A percentile compares a stretch with the other conserved stretches of the same genome.
phyloP scores from a whole-genome alignment of 2,329 filamentous ascomycete species.

The Aureobasidium sp. region DNA sequence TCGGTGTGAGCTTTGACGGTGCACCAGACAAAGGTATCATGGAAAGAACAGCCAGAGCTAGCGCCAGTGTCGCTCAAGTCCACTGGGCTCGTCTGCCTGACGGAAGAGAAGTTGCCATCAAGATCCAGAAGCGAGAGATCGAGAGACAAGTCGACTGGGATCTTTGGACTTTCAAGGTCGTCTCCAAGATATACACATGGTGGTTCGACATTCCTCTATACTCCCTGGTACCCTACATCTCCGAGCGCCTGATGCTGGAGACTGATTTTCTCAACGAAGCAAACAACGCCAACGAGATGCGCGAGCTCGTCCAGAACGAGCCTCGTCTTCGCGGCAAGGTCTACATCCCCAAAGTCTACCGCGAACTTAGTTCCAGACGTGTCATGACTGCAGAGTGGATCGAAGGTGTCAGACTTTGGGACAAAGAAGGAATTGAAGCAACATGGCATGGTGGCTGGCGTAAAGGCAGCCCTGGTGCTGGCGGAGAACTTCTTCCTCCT shows the following conservation, averaged over 20 bases:
- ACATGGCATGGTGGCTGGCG: slow-evolving; percentile 72
- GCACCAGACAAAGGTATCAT: slow-evolving; percentile 52
- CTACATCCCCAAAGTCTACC: slow-evolving; percentile 79
- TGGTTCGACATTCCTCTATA: slow-evolving; percentile 94
- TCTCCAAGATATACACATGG: slow-evolving; percentile 72
- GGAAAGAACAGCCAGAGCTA: slow-evolving; percentile 64
- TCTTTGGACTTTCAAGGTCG: slow-evolving; percentile 86
- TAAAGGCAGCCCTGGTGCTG: slow-evolving; percentile 68
- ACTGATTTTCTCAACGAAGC: slow-evolving; percentile 94
- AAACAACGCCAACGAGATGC: slow-evolving; percentile 78
- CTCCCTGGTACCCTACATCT: slow-evolving; percentile 83
- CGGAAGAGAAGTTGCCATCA: slow-evolving; percentile 86
- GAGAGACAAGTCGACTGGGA: slow-evolving; percentile 87
- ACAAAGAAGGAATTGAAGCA: slow-evolving; percentile 70
- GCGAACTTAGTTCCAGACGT: slow-evolving; percentile 70
- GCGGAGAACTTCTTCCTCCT: slow-evolving; percentile 52
- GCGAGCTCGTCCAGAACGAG: slow-evolving; percentile 64
- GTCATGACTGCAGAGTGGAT: slow-evolving; percentile 98
- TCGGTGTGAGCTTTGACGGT: slow-evolving; percentile 69
- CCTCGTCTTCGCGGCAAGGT: slow-evolving; percentile 68
- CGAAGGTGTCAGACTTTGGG: slow-evolving; percentile 86
- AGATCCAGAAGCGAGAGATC: slow-evolving; percentile 95
- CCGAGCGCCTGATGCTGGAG: slow-evolving; percentile 82
- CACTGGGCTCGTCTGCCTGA: slow-evolving; percentile 85
- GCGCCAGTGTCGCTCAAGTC: slow-evolving; percentile 91